Conservation (phyloP, 2,329 filamentous ascomycete genomes). For the Fusarium denticulatum region DNA sequence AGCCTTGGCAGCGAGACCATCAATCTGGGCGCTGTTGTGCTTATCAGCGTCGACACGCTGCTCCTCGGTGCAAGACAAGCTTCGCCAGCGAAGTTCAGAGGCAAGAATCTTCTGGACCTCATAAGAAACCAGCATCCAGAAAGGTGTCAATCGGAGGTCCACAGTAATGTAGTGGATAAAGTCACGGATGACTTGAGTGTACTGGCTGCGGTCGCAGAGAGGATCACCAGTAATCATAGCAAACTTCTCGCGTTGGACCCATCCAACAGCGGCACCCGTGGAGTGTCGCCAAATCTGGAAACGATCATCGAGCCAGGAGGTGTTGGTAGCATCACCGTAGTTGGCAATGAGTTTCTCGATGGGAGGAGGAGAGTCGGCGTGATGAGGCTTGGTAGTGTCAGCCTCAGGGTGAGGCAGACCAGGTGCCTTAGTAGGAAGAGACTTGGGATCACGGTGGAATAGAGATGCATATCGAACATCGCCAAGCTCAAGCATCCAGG, state of each 20-base stretch:
- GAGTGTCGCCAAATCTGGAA: conserved; percentile 89
- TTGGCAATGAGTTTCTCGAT: conserved; percentile 92
- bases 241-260: conserved; percentile 78
- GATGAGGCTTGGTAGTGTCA: conserved; percentile 69
- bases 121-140: conserved; percentile 90
- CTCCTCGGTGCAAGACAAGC: conserved; percentile 87
- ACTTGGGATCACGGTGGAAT: conserved; percentile 90
- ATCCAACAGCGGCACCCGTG: conserved; percentile 87
- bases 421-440: conserved; percentile 73
- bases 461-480: conserved; percentile 90
- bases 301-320: conserved; percentile 89
- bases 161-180: conserved; percentile 81
- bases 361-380: conserved; percentile 70
- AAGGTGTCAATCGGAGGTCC: conserved; percentile 75
- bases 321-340: conserved; percentile 94
- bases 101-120: conserved; percentile 83
- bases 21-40: conserved; percentile 58
- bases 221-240: conserved; percentile 89
- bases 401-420: conserved; percentile 87
- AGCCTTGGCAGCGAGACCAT: conserved; percentile 75
- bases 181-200: conserved; percentile 74
- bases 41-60: conserved; percentile 84
- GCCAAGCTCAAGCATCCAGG: conserved; percentile 84
- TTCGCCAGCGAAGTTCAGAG: conserved; percentile 84
- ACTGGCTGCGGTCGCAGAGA: conserved; percentile 83